phyloP scores from a whole-genome alignment of 2,329 filamentous ascomycete species.

The Pseudogymnoascus sp. region DNA sequence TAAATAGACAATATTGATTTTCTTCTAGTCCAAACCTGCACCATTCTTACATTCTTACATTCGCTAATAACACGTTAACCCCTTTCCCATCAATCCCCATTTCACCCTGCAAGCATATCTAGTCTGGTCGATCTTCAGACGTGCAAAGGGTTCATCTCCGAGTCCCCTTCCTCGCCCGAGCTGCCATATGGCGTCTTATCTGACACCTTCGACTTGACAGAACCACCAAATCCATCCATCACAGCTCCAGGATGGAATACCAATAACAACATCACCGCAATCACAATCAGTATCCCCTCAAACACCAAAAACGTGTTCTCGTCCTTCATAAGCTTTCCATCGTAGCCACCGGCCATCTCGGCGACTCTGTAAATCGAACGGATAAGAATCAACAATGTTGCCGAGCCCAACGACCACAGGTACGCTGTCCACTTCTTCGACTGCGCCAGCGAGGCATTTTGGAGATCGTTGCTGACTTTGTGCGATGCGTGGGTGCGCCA shows the following conservation, averaged over 20 bases:
- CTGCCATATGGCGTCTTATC: neutral
- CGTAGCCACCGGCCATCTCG: conserved; percentile 60
- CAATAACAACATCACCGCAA: conserved; percentile 42
- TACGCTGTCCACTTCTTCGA: conserved; percentile 1
- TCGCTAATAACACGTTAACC: neutral
- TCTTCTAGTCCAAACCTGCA: neutral
- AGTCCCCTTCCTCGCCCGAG: neutral
- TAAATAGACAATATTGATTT: neutral
- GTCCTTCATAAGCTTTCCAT: conserved; percentile 49
- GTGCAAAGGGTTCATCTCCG: neutral
- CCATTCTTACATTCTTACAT: neutral
- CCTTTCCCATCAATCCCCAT: neutral
- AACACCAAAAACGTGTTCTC: conserved; percentile 53
- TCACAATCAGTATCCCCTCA: conserved; percentile 48
- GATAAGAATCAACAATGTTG: conserved; percentile 58
- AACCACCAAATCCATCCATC: neutral
- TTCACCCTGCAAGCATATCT: neutral
- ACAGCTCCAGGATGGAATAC: conserved; percentile 37
- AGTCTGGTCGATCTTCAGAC: neutral
- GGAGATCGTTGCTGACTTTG: neutral
- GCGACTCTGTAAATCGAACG: conserved; percentile 60
- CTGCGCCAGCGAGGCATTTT: neutral
- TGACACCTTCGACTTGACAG: conserved; percentile 12
- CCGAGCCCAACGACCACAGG: conserved; percentile 32
- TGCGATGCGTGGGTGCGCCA: conserved; percentile 31